These are phyloP conservation scores for Erodium chrysanthum DNA, from an alignment of 441 rosid species.

Conservation along the genomic window DNA sequence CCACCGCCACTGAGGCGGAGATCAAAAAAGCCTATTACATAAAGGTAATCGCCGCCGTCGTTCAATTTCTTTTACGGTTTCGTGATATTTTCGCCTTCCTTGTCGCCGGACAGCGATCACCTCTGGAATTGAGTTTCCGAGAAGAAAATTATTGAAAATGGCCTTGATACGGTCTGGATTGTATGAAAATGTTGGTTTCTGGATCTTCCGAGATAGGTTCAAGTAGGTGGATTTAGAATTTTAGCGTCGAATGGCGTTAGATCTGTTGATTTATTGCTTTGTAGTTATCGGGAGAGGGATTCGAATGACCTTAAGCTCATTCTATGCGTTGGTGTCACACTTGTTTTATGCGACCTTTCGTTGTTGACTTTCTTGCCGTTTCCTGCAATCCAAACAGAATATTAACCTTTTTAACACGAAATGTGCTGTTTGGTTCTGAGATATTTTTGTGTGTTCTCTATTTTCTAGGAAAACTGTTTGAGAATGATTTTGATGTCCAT, in stretches of 20 bases:
- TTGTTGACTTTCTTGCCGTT: conserved; percentile 2
- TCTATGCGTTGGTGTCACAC: neutral
- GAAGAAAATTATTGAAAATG: neutral
- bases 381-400: neutral
- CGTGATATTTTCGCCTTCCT: neutral
- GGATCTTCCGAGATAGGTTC: neutral
- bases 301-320: neutral
- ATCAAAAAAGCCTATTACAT: conserved; percentile 95
- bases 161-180: neutral
- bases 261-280: neutral
- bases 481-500: neutral
- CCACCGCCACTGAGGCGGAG: conserved; percentile 82
- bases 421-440: neutral
- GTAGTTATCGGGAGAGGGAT: neutral
- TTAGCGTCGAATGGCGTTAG: neutral
- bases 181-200: neutral
- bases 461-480: neutral
- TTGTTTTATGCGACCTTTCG: neutral
- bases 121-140: neutral
- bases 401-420: neutral
- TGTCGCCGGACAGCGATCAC: neutral
- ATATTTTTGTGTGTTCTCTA: neutral
- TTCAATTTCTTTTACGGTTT: neutral
- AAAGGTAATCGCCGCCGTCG: conserved; percentile 37
- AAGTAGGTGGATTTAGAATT: neutral